Evolutionary conservation across 345 rosid genomes (phyloP).

Genomic region (Geranium brycei): DNA sequence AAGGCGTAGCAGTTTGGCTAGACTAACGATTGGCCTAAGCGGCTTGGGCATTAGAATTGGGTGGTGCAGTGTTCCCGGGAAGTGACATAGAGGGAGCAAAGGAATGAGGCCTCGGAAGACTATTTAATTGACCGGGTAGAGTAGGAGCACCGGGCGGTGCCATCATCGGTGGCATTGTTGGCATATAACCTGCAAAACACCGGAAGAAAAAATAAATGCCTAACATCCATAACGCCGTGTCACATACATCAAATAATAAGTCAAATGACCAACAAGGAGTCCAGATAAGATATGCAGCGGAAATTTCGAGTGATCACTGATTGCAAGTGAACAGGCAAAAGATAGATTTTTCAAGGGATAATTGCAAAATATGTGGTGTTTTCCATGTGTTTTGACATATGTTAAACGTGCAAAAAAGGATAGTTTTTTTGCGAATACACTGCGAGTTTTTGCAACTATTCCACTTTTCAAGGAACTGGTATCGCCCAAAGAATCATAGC

Average conservation of each 20-base stretch:
- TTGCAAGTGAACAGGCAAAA: too few species aligned
- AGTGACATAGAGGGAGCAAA: constrained; percentile 30
- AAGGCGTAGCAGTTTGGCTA: background rate
- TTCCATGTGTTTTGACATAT: too few species aligned
- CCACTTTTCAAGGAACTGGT: too few species aligned
- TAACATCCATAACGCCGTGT: background rate
- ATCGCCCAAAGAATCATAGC: background rate
- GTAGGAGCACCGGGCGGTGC: constrained; percentile 85
- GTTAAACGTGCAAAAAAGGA: too few species aligned
- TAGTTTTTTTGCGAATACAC: too few species aligned
- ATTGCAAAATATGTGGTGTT: too few species aligned
- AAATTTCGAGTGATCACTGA: too few species aligned
- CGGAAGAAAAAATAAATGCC: background rate
- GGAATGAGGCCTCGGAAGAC: constrained; percentile 57
- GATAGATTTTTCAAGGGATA: too few species aligned
- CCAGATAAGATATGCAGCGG: too few species aligned
- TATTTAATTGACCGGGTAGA: constrained; percentile 58
- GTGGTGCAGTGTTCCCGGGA: constrained; percentile 44
- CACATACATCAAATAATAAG: background rate
- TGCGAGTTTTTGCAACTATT: too few species aligned
- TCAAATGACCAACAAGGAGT: too few species aligned
- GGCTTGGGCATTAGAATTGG: constrained; percentile 33
- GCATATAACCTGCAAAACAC: constrained; percentile 36
- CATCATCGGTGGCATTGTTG: constrained; percentile 57
- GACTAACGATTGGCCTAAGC: constrained; percentile 41